Conservation (phyloP, 2,329 filamentous ascomycete genomes). For the Mariannaea sp. region DNA sequence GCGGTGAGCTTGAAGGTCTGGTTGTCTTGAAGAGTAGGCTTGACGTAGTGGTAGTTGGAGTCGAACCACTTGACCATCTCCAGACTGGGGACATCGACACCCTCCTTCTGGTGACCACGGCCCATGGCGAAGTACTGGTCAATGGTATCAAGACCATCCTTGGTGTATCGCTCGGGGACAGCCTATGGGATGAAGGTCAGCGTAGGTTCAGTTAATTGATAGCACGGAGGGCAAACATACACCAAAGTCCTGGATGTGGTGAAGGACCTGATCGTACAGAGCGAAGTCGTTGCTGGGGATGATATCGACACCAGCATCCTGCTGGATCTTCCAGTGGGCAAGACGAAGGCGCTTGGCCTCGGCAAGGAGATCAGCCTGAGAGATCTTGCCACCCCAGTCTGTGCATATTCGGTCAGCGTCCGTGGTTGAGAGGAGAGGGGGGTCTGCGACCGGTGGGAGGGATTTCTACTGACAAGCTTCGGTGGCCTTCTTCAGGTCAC, state of each 20-base stretch:
- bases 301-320: constrained; percentile 95
- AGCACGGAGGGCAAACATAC: constrained; percentile 57
- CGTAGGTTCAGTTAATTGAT: neutral
- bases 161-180: constrained; percentile 90
- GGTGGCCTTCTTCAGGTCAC: constrained; percentile 99
- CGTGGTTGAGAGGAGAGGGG: constrained; percentile 7
- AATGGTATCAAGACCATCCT: constrained; percentile 82
- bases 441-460: constrained; percentile 41
- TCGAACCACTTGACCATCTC: constrained; percentile 99
- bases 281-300: constrained; percentile 99
- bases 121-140: constrained; percentile 99
- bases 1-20: constrained; percentile 90
- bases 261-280: constrained; percentile 96
- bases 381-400: constrained; percentile 92
- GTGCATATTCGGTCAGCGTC: constrained; percentile 34
- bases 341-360: constrained; percentile 97
- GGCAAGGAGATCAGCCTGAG: constrained; percentile 83
- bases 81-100: constrained; percentile 88
- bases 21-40: constrained; percentile 96
- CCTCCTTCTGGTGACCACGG: constrained; percentile 94
- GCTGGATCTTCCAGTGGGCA: constrained; percentile 99
- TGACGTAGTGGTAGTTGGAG: constrained; percentile 99
- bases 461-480: constrained; percentile 74
- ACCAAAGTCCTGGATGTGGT: constrained; percentile 97
- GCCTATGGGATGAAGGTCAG: constrained; percentile 57